These are phyloP conservation scores for Oldenlandia corymbosa DNA, from an alignment of 257 asterid genomes.

Conservation along the genomic window DNA sequence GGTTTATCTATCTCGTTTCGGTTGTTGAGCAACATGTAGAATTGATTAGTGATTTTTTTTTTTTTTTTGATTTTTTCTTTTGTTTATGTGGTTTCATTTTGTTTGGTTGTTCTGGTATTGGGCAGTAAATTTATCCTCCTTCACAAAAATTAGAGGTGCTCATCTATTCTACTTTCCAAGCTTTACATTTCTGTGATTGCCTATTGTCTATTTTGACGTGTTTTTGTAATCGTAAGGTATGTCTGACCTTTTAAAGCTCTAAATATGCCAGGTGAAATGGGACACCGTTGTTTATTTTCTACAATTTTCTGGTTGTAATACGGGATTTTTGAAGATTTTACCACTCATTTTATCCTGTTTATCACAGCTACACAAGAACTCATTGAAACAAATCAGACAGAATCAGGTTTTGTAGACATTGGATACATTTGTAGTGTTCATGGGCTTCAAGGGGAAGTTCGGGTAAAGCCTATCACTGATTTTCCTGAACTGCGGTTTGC, in stretches of 20 bases:
- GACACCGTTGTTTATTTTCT: background rate
- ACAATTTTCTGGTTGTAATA: background rate
- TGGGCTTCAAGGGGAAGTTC: slow-evolving; percentile 88
- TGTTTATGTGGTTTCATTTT: background rate
- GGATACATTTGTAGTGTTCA: slow-evolving; percentile 82
- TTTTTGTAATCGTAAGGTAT: background rate
- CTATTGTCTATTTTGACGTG: background rate
- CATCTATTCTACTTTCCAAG: too few species aligned
- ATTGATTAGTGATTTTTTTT: background rate
- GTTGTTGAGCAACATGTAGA: background rate
- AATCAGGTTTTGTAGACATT: slow-evolving; percentile 54
- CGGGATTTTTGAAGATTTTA: background rate
- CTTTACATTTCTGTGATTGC: background rate
- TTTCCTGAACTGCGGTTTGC: slow-evolving; percentile 92
- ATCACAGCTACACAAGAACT: slow-evolving; percentile 50
- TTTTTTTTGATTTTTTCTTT: background rate
- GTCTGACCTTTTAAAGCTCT: background rate
- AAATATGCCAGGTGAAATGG: background rate
- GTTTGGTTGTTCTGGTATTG: too few species aligned
- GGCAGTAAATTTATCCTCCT: too few species aligned
- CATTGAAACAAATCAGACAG: slow-evolving; percentile 41
- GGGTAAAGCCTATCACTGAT: slow-evolving; percentile 70
- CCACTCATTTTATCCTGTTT: slow-evolving; percentile 12
- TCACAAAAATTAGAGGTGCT: too few species aligned
- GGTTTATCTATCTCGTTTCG: background rate